Evolutionary conservation across 768 basidiomycete species (phyloP).

Genomic region (Rhodotorula babjevae): DNA sequence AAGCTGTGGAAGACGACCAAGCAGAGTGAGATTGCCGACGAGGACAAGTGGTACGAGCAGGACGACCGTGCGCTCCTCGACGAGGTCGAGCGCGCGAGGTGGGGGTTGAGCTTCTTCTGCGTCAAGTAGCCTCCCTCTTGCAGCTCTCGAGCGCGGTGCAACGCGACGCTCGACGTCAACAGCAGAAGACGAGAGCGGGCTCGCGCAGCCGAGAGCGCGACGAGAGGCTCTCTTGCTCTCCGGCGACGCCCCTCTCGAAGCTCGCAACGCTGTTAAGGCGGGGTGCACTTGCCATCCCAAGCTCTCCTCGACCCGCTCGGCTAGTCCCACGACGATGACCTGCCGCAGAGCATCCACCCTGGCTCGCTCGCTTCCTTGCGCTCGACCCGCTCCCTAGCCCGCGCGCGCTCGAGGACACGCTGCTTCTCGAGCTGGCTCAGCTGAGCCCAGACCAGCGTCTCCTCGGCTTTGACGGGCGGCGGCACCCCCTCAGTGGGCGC

Average conservation of each 20-base stretch:
- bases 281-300: too few species aligned
- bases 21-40: slow-evolving; percentile 51
- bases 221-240: too few species aligned
- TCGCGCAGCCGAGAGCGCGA: too few species aligned
- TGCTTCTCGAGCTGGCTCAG: too few species aligned
- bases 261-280: too few species aligned
- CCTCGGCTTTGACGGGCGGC: too few species aligned
- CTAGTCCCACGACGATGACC: too few species aligned
- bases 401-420: neutral
- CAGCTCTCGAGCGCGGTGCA: neutral
- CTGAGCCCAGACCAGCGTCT: too few species aligned
- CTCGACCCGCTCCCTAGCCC: neutral
- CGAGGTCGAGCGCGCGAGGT: slow-evolving; percentile 70
- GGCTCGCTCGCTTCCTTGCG: too few species aligned
- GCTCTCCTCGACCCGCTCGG: too few species aligned
- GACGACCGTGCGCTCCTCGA: slow-evolving; percentile 76
- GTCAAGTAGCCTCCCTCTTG: slow-evolving; percentile 43
- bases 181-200: neutral
- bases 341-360: too few species aligned
- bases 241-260: too few species aligned
- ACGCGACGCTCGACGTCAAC: neutral
- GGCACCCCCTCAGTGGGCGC: neutral
- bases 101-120: slow-evolving; percentile 74
- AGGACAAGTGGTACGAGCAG: slow-evolving; percentile 66
- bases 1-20: slow-evolving; percentile 51